Evolutionary conservation across 2,329 filamentous ascomycete species (phyloP).

Genomic region (Colletotrichum sp.): DNA sequence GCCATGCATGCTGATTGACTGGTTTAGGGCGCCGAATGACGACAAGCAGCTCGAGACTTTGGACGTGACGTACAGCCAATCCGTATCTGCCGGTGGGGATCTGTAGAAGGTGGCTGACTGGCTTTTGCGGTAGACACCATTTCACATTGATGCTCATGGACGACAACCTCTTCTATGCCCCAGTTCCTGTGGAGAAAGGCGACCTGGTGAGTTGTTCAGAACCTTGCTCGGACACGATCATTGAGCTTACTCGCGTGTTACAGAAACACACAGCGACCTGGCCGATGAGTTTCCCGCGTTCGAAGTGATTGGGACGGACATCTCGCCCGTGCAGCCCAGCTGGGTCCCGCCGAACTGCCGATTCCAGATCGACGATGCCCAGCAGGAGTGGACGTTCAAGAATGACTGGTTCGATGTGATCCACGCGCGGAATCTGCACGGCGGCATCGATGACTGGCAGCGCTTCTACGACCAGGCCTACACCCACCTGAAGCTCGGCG

Average conservation of each 20-base stretch:
- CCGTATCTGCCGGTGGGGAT: not conserved
- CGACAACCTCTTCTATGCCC: not conserved
- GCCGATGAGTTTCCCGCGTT: slow-evolving; percentile 46
- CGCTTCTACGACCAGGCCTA: slow-evolving; percentile 56
- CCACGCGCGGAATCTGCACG: slow-evolving; percentile 62
- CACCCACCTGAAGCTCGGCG: slow-evolving; percentile 49
- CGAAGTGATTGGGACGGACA: slow-evolving; percentile 54
- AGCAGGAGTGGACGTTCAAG: slow-evolving; percentile 45
- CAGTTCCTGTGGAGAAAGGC: not conserved
- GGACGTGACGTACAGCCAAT: not conserved
- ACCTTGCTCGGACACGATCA: too few species aligned
- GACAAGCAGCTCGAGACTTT: not conserved
- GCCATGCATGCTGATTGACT: not conserved
- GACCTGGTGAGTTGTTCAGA: not conserved
- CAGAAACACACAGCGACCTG: slow-evolving; percentile 45
- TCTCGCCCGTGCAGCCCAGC: slow-evolving; percentile 59
- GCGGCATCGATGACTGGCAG: slow-evolving; percentile 61
- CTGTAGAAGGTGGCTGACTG: not conserved
- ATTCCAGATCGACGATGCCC: slow-evolving; percentile 40
- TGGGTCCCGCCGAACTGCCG: slow-evolving; percentile 35
- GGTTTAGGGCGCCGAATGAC: not conserved
- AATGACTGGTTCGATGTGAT: slow-evolving; percentile 58
- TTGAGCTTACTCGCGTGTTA: not conserved
- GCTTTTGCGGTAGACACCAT: not conserved
- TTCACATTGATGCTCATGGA: not conserved